These are phyloP conservation scores for Graphilbum fragrans DNA, from an alignment of 2,329 filamentous ascomycete species.

Conservation along the genomic window DNA sequence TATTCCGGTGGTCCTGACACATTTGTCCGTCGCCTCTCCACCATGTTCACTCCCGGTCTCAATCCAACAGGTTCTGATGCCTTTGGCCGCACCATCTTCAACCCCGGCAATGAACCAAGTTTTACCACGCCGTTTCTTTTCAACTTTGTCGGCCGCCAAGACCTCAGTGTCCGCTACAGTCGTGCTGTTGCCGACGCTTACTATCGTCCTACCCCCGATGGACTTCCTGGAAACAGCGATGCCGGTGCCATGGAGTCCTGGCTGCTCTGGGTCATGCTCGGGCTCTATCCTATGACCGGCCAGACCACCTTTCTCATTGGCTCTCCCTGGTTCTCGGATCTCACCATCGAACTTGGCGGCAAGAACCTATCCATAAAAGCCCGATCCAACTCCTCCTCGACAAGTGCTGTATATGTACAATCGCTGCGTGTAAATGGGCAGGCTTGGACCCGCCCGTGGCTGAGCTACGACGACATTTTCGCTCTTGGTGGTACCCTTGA, in stretches of 20 bases:
- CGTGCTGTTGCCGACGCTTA: conserved; percentile 46
- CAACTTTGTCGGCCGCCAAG: conserved; percentile 52
- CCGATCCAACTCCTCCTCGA: conserved; percentile 10
- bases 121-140: conserved; percentile 59
- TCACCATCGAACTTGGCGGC: conserved; percentile 43
- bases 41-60: conserved; percentile 41
- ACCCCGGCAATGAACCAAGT: conserved; percentile 48
- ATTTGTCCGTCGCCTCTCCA: conserved; percentile 47
- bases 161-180: conserved; percentile 45
- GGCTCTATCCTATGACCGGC: conserved; percentile 55
- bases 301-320: conserved; percentile 56
- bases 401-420: conserved; percentile 35
- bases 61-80: conserved; percentile 23
- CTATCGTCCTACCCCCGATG: conserved; percentile 40
- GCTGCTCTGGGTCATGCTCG: conserved; percentile 57
- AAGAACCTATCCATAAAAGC: conserved; percentile 43
- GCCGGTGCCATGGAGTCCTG: conserved; percentile 63
- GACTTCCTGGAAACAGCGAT: conserved; percentile 59
- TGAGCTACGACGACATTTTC: conserved; percentile 56
- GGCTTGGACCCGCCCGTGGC: conserved; percentile 51
- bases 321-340: conserved; percentile 48
- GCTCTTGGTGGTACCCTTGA: conserved; percentile 49
- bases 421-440: conserved; percentile 47
- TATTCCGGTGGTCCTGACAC: conserved; percentile 31
- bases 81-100: conserved; percentile 34